Evolutionary conservation across 495 filamentous ascomycete genomes (phyloP).

Genomic region (Amphirosellinia nigrospora): DNA sequence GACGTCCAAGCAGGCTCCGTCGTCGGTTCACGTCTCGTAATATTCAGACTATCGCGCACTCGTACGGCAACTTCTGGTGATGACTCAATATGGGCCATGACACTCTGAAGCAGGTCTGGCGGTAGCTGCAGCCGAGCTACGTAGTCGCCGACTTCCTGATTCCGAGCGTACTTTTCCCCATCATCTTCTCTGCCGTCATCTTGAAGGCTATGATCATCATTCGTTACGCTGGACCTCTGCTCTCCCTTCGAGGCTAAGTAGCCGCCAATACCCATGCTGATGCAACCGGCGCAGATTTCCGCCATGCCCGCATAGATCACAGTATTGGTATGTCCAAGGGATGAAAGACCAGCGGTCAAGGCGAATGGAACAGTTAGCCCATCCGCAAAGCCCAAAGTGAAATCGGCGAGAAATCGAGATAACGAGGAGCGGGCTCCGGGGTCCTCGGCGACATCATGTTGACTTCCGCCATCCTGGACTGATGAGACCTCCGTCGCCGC

Average conservation of each 20-base stretch:
- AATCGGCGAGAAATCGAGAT: conserved; percentile 46
- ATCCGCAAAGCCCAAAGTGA: conserved; percentile 64
- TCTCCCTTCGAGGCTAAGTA: conserved; percentile 76
- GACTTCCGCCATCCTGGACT: not conserved
- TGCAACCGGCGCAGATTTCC: conserved; percentile 67
- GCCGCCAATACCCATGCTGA: conserved; percentile 74
- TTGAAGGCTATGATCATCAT: conserved; percentile 11
- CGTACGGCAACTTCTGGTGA: conserved; percentile 62
- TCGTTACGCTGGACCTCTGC: conserved; percentile 37
- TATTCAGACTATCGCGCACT: conserved; percentile 15
- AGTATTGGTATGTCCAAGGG: conserved; percentile 65
- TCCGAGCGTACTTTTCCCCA: conserved; percentile 3
- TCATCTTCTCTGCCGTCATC: conserved; percentile 3
- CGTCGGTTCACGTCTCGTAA: conserved; percentile 14
- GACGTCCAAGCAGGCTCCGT: conserved; percentile 27
- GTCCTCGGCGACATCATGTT: conserved; percentile 14
- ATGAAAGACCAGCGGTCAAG: conserved; percentile 66
- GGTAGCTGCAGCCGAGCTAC: conserved; percentile 59
- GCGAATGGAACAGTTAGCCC: conserved; percentile 72
- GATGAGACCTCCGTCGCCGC: not conserved
- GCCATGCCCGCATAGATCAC: conserved; percentile 73
- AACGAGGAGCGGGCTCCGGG: conserved; percentile 21
- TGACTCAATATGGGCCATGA: conserved; percentile 67
- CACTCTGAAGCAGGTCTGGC: conserved; percentile 69
- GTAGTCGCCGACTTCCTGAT: conserved; percentile 32